A percentile compares a stretch with the other conserved stretches of the same genome.
Conservation (phyloP, 1,284 basidiomycete species). For the Melampsora americana region DNA sequence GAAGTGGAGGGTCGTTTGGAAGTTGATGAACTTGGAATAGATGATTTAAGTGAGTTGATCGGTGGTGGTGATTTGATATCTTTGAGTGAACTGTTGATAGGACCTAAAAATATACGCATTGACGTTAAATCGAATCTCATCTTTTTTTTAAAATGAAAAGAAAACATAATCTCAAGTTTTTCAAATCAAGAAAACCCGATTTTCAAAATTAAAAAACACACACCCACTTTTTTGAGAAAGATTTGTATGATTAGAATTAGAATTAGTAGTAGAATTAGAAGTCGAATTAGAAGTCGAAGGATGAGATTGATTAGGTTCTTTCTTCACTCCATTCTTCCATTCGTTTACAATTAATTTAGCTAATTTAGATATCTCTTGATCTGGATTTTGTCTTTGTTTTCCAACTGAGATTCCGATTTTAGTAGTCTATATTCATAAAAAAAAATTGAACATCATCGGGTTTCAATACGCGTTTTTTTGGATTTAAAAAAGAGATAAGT, state of each 20-base stretch:
- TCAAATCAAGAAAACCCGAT: too few species aligned
- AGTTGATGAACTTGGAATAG: conserved; percentile 3
- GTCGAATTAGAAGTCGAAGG: not conserved
- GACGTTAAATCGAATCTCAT: too few species aligned
- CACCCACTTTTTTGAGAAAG: too few species aligned
- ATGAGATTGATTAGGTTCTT: conserved; percentile 11
- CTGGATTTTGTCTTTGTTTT: conserved; percentile 32
- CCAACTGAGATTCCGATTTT: conserved; percentile 38
- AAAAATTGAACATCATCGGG: not conserved
- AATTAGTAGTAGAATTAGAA: not conserved
- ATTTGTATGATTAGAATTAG: not conserved
- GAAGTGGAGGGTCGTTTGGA: not conserved
- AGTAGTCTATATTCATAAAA: conserved; percentile 4
- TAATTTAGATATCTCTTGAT: conserved; percentile 37
- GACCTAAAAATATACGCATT: conserved; percentile 14
- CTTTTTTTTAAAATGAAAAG: too few species aligned
- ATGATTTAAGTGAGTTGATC: not conserved
- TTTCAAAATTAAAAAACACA: too few species aligned
- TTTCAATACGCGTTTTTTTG: not conserved
- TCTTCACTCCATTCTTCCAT: conserved; percentile 32
- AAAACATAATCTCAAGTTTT: too few species aligned
- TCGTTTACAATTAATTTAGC: conserved; percentile 34
- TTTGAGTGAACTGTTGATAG: not conserved
- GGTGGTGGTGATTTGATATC: conserved; percentile 19
- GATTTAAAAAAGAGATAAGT: too few species aligned